A percentile compares a stretch with the other conserved stretches of the same genome.
Evolutionary conservation across 441 rosid species (phyloP).

Genomic region (Mallotus japonicus): DNA sequence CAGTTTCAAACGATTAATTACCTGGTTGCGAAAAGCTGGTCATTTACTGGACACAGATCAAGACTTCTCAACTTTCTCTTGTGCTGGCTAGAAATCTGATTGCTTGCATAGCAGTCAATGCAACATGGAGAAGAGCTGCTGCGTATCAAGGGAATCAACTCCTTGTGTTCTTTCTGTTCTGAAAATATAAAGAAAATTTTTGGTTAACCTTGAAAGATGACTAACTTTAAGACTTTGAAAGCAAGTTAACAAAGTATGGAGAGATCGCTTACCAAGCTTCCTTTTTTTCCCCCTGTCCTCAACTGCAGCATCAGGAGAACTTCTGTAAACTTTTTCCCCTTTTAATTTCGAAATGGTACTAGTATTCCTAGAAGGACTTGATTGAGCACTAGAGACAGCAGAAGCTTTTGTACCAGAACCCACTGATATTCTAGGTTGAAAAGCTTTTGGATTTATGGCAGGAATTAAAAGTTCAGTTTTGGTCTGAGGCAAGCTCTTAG

Average conservation of each 20-base stretch:
- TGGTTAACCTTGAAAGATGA: conserved; percentile 19
- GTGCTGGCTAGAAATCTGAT: conserved; percentile 80
- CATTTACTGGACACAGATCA: conserved; percentile 66
- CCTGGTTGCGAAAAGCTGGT: conserved; percentile 90
- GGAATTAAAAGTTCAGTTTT: conserved; percentile 56
- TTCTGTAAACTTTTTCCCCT: conserved; percentile 39
- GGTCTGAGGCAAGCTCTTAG: conserved; percentile 31
- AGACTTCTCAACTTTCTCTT: conserved; percentile 92
- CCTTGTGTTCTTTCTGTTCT: conserved; percentile 75
- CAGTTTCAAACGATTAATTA: conserved; percentile 21
- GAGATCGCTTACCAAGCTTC: conserved; percentile 53
- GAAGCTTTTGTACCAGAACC: conserved; percentile 32
- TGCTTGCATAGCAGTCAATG: conserved; percentile 55
- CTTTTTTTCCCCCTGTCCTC: conserved; percentile 55
- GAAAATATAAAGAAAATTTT: conserved; percentile 26
- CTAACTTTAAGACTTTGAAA: neutral
- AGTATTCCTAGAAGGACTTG: conserved; percentile 28
- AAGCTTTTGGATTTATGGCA: conserved; percentile 37
- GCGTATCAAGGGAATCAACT: conserved; percentile 62
- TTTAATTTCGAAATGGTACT: conserved; percentile 34
- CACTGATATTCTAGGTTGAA: conserved; percentile 28
- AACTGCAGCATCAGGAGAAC: conserved; percentile 34
- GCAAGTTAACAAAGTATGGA: neutral
- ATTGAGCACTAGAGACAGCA: conserved; percentile 25
- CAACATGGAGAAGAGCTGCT: conserved; percentile 51